Percentiles rank a stretch among this genome's conserved stretches.
These are phyloP conservation scores for Tetrahymena elliotti DNA, from an alignment of 73 alveolate species.

Conservation along the genomic window DNA sequence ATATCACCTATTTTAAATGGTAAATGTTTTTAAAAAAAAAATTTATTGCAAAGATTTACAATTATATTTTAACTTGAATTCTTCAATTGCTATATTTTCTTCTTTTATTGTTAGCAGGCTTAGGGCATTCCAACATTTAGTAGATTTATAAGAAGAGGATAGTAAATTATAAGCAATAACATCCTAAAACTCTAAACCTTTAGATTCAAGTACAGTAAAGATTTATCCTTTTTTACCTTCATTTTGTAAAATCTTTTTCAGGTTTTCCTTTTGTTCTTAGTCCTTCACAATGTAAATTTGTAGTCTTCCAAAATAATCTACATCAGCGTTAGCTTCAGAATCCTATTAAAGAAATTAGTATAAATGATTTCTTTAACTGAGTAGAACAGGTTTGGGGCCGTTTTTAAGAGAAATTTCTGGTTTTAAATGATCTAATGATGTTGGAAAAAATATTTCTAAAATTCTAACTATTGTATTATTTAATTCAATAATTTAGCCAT, in stretches of 20 bases:
- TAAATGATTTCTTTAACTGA: neutral
- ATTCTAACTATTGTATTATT: neutral
- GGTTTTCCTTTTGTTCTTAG: neutral
- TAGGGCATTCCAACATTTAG: neutral
- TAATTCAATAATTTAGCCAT: neutral
- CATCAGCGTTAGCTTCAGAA: neutral
- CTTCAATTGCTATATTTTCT: neutral
- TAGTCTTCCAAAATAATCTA: neutral
- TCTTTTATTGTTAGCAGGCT: neutral
- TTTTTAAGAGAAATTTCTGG: neutral
- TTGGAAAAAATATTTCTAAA: neutral
- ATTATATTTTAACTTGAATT: neutral
- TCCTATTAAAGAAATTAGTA: neutral
- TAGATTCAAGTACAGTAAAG: neutral
- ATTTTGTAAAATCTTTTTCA: neutral
- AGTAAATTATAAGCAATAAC: neutral
- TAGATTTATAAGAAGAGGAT: neutral
- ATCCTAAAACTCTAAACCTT: neutral
- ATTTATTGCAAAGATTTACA: neutral
- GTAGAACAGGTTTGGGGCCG: neutral
- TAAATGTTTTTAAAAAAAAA: neutral
- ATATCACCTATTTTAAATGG: neutral
- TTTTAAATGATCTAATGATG: neutral
- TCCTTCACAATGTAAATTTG: neutral
- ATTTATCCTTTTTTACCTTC: neutral